Evolutionary conservation across 768 basidiomycete species (phyloP), one percentile per base, ranked within the genome.

Genomic region (Trametes elegans): DNA sequence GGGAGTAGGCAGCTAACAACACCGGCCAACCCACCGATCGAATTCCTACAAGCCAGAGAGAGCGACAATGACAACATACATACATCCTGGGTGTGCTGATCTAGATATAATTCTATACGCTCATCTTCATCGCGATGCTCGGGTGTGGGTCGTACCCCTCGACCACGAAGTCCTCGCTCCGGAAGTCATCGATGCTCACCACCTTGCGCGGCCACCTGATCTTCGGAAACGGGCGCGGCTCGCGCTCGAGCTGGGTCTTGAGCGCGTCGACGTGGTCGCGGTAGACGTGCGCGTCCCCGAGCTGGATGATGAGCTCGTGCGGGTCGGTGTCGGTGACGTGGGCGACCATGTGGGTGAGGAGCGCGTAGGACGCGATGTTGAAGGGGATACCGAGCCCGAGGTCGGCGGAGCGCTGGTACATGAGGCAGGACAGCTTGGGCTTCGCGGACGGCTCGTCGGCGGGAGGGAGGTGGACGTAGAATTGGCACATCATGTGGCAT

Each of bases 401-500:
- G 68, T 99, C 96, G 16, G 95, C 95, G 11, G 96, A 98, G 42
- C 97, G 90, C 67, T 98, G 96, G 75, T 87, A 98, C 93, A 98
- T 94, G 40, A 96, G 79, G 70, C 95, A 98, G 8, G 93, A 95
- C 16, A 98, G 85, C 53, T 81, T 81, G 8, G 87, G 87, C 60
- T 82, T 85, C 16, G 70, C 63, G 21, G 61, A 35, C 1, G 83
- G 77, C 16, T 76, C 64, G 13, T 71, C 62, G 0, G 77, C 60
- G 3, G 83, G 72, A 0, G 96, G 90, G 31, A 96, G 85, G 66
- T 93, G 88, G 31, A 99, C 96, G 75, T 93, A 98, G 79, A 99
- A 99, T 68, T 99, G 97, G 73, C 94, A 98, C 72, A 98, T 87
- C 84, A 98, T 88, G 73, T 98, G 97, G 71, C 97, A 99, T 0